A percentile compares a stretch with the other conserved stretches of the same genome.
Evolutionary conservation across 2,329 filamentous ascomycete species (phyloP).

Genomic region (Trichothecium roseum): DNA sequence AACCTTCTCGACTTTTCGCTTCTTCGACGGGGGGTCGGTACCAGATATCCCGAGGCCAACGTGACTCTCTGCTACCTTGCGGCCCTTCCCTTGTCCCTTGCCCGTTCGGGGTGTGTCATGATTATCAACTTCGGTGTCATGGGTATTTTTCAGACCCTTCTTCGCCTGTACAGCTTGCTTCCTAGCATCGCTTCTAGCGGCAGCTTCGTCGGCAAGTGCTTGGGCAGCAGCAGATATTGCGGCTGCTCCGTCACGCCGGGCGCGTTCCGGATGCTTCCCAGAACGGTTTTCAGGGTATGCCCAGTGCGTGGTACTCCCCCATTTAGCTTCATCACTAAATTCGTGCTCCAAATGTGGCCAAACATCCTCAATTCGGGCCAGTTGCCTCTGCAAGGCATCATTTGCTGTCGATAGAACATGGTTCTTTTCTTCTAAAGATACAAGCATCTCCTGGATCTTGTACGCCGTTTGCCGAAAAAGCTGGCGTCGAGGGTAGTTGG

Average conservation of each 20-base stretch:
- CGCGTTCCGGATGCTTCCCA: conserved; percentile 56
- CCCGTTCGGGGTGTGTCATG: conserved; percentile 26
- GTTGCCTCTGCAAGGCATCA: conserved; percentile 76
- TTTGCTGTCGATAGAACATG: conserved; percentile 91
- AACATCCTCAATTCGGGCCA: conserved; percentile 74
- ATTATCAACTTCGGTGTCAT: conserved; percentile 77
- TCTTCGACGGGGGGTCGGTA: conserved; percentile 52
- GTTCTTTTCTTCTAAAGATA: conserved; percentile 93
- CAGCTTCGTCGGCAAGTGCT: conserved; percentile 71
- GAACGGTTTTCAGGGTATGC: conserved; percentile 82
- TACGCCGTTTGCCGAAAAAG: conserved; percentile 69
- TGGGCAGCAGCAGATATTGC: conserved; percentile 69
- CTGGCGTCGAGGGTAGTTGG: conserved; percentile 56
- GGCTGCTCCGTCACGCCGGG: conserved; percentile 67
- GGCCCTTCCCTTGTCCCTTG: conserved; percentile 46
- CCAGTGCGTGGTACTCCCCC: conserved; percentile 89
- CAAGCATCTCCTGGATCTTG: conserved; percentile 74
- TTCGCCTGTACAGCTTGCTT: conserved; percentile 74
- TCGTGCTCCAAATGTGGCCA: conserved; percentile 81
- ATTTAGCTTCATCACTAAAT: conserved; percentile 88
- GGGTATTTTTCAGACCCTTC: conserved; percentile 53
- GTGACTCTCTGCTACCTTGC: conserved; percentile 48
- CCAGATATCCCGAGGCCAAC: conserved; percentile 59
- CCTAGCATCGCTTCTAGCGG: conserved; percentile 71
- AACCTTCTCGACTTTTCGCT: conserved; percentile 70